Conservation (phyloP, 768 basidiomycete species). For the Leucocoprinus birnbaumii region DNA sequence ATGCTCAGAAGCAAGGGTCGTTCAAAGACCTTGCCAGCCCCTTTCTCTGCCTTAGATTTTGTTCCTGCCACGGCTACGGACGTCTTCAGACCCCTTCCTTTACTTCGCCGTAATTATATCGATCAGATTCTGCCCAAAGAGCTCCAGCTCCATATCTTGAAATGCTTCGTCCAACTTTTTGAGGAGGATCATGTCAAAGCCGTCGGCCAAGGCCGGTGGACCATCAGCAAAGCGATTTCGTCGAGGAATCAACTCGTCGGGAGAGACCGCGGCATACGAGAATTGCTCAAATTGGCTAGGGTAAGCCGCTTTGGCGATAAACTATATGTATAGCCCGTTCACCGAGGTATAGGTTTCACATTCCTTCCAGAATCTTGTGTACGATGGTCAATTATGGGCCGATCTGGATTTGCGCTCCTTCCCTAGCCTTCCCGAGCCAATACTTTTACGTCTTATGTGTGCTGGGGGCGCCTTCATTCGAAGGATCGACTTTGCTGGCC, state of each 20-base stretch:
- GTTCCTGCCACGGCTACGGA: slow-evolving; percentile 49
- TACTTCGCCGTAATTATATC: slow-evolving; percentile 55
- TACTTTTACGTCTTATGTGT: slow-evolving; percentile 51
- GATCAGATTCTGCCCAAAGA: slow-evolving; percentile 73
- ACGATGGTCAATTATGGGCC: slow-evolving; percentile 88
- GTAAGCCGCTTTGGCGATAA: slow-evolving; percentile 45
- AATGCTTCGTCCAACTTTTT: slow-evolving; percentile 51
- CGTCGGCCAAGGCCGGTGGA: slow-evolving; percentile 51
- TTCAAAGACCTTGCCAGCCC: slow-evolving; percentile 63
- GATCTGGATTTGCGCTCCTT: slow-evolving; percentile 62
- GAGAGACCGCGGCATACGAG: slow-evolving; percentile 66
- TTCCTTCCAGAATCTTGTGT: slow-evolving; percentile 69
- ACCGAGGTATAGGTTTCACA: slow-evolving; percentile 60
- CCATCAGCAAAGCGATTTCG: slow-evolving; percentile 55
- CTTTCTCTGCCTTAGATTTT: slow-evolving; percentile 58
- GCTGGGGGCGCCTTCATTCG: slow-evolving; percentile 64
- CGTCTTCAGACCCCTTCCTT: slow-evolving; percentile 47
- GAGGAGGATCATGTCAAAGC: slow-evolving; percentile 53
- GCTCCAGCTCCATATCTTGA: slow-evolving; percentile 59
- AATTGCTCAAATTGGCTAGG: slow-evolving; percentile 76
- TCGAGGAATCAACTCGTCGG: slow-evolving; percentile 74
- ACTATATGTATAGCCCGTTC: background rate
- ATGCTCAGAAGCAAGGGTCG: slow-evolving; percentile 48
- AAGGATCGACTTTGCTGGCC: slow-evolving; percentile 61
- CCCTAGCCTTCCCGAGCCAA: slow-evolving; percentile 47